Conservation (phyloP, 495 filamentous ascomycete genomes). For the Penicillium mononematosum region DNA sequence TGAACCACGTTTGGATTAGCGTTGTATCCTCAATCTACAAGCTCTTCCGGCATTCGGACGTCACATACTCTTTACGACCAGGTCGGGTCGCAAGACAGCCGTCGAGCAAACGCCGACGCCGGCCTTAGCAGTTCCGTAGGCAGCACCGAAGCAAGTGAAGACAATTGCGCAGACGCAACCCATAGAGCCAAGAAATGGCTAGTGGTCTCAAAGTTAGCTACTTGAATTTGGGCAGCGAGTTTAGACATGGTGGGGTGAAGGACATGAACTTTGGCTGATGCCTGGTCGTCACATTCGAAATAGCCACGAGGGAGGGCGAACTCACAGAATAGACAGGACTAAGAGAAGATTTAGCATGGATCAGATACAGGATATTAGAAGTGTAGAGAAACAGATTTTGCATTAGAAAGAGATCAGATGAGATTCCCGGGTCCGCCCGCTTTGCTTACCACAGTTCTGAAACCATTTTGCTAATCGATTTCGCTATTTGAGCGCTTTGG, state of each 20-base stretch:
- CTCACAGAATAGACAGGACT: conserved; percentile 99
- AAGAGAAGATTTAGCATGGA: background rate
- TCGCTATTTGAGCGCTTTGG: background rate
- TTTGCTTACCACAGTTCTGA: conserved; percentile 62
- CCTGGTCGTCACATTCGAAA: conserved; percentile 4
- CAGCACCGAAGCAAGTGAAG: conserved; percentile 97
- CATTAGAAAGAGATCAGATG: conserved; percentile 11
- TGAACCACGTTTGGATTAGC: too few species aligned
- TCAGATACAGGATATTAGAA: background rate
- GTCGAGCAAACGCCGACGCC: conserved; percentile 97
- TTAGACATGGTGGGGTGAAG: background rate
- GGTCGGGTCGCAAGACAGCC: conserved; percentile 94
- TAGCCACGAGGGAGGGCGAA: conserved; percentile 33
- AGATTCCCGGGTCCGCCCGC: conserved; percentile 28
- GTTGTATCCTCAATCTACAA: too few species aligned
- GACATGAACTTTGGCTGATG: conserved; percentile 1
- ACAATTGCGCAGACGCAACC: conserved; percentile 97
- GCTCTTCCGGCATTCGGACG: too few species aligned
- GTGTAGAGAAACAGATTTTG: too few species aligned
- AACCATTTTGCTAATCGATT: conserved; percentile 47
- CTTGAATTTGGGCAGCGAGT: background rate
- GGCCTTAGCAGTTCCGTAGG: conserved; percentile 98
- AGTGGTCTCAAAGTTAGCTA: conserved; percentile 26
- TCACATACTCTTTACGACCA: conserved; percentile 96
- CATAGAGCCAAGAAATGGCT: conserved; percentile 99